Base-by-base conservation (phyloP, 805 yeast species). In the Saccharomycopsis sp. region DNA sequence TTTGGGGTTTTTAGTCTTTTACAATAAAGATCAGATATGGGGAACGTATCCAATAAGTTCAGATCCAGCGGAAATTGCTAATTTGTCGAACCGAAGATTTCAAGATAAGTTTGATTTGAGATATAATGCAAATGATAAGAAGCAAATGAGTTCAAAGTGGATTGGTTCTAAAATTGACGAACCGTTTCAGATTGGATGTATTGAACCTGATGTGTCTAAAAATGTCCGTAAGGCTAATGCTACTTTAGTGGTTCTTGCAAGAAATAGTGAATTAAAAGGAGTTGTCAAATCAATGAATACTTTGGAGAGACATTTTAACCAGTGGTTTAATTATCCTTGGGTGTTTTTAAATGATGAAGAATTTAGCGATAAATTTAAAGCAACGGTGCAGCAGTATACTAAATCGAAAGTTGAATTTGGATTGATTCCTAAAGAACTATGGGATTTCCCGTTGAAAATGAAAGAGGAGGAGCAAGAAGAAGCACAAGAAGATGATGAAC, bases 321-420 rank as follows among this genome's bases (percentile, higher is more conserved):
- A 89, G 55, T 87, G 96, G 95, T 93, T 72, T 61, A 75, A 83
- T 53, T 93, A 93, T 59, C 97, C 96, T 0, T 93, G 95, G 81
- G 81, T 86, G 1, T 86, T 93, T 54, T 62, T 93, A 16, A 90
- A 89, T 59, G 86, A 90, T 60, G 88, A 75, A 47, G 79, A 76
- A 14, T 89, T 90, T 56, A 67, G 71, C 19, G 73, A 74, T 1
- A 73, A 77, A 16, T 93, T 93, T 61, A 76, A 73, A 54, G 55
- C 54, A 1, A 63, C 68, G 1, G 80, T 87, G 0, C 41, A 53
- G 11, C 58, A 68, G 35, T 64, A 74, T 43, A 81, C 93, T 3
- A 65, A 69, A 7, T 76, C 89, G 0, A 59, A 70, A 17, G 81
- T 82, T 9, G 75, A 79, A 54, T 93, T 89, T 66, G 97, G 96